Evolutionary conservation across 129 eudicot species (phyloP).

Genomic region (Logfia minima): DNA sequence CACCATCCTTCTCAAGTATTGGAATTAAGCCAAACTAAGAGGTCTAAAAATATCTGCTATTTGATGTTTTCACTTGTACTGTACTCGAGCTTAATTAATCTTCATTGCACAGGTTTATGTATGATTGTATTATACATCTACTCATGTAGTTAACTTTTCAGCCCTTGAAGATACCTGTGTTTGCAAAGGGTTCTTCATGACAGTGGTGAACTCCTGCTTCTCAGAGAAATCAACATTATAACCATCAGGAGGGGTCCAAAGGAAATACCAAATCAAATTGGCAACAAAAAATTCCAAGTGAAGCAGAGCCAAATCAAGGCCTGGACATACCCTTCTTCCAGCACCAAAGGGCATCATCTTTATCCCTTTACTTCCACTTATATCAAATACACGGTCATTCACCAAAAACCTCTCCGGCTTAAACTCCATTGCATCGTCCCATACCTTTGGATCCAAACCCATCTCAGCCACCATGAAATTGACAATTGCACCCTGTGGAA

Average conservation of each 20-base stretch:
- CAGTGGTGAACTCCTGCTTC: slow-evolving; percentile 17
- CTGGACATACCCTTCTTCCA: slow-evolving; percentile 34
- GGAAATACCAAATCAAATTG: slow-evolving; percentile 19
- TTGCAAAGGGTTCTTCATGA: slow-evolving; percentile 13
- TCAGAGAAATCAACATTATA: slow-evolving; percentile 37
- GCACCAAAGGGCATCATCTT: slow-evolving; percentile 22
- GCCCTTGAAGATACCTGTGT: background rate
- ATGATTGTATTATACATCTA: too few species aligned
- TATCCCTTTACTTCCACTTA: slow-evolving; percentile 37
- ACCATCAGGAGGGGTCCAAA: slow-evolving; percentile 24
- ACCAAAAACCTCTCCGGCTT: slow-evolving; percentile 19
- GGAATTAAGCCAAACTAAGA: background rate
- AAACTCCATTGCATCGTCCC: slow-evolving; percentile 7
- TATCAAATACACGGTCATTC: slow-evolving; percentile 35
- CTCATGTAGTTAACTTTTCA: background rate
- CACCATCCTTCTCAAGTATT: background rate
- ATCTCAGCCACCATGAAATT: slow-evolving; percentile 24
- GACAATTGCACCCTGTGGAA: slow-evolving; percentile 32
- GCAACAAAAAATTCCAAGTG: slow-evolving; percentile 15
- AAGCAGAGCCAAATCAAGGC: slow-evolving; percentile 29
- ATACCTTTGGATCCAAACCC: slow-evolving; percentile 23
- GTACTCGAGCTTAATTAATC: background rate
- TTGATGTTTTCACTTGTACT: background rate
- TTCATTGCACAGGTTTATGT: too few species aligned
- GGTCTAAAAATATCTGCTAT: background rate